Base-by-base conservation (phyloP, 495 filamentous ascomycete species). In the Cetradonia linearis region DNA sequence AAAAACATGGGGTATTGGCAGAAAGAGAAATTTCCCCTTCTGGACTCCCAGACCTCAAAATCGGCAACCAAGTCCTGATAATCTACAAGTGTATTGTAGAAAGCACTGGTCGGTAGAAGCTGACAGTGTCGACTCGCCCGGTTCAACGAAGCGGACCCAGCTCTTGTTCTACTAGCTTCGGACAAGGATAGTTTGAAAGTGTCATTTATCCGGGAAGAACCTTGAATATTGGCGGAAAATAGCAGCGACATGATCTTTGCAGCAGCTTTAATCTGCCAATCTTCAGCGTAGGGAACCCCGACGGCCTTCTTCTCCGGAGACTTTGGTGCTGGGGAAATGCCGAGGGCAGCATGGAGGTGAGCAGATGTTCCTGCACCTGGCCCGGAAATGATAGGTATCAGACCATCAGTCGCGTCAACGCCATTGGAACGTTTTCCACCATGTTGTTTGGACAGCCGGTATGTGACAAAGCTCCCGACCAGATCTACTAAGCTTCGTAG, bases 1-100 rank as follows among this genome's bases (percentile, higher is more conserved):
- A 96, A 78, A 65, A 96, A 87, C 72, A 96, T 95, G 4, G 91
- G 91, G 67, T 92, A 96, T 67, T 95, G 89, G 67, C 91, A 96
- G 69, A 96, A 96, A 5, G 89, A 81, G 65, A 96, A 96, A 62
- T 81, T 87, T 1, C 81, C 80, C 50, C 80, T 76, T 64, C 76
- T 83, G 18, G 81, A 79, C 70, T 96, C 91, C 92, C 92, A 96
- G 20, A 78, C 77, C 66, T 95, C 88, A 67, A 93, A 96, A 71
- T 96, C 91, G 1, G 84, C 83, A 60, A 95, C 81, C 2, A 96
- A 80, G 67, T 95, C 88, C 2, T 85, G 81, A 66, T 89, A 91
- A 68, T 96, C 91, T 3, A 96, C 76, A 44, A 94, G 66, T 5
- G 86, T 86, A 63, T 89, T 92, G 71, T 96, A 96, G 66, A 96